Evolutionary conservation across 2,329 filamentous ascomycete genomes (phyloP), one percentile per base, ranked within the genome.

Genomic region (Coleophoma cylindrospora): DNA sequence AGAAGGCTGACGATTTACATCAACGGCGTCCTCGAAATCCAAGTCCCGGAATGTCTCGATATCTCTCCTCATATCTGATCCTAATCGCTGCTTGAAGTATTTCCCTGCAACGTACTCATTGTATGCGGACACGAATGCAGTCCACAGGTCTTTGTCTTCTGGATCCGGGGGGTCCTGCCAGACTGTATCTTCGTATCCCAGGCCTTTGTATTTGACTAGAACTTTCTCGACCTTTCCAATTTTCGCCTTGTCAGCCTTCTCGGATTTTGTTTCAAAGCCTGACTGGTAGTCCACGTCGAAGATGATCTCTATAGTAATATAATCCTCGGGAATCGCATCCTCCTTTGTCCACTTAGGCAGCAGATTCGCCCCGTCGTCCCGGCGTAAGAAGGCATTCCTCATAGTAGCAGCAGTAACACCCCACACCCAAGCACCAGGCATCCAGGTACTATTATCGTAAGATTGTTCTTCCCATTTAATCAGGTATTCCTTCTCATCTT

Each of bases 401-500:
- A 88, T 95, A 0, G 66, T 51, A 3, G 69, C 60, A 12, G 77
- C 70, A 14, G 81, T 79, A 10, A 86, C 75, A 6, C 91, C 90
- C 74, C 81, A 92, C 1, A 95, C 79, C 94, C 94, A 99, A 14
- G 86, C 77, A 12, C 92, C 94, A 10, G 90, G 83, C 77, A 90
- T 87, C 94, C 95, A 99, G 7, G 75, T 76, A 48, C 88, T 89
- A 56, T 89, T 85, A 55, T 84, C 86, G 62, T 96, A 95, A 0
- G 92, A 96, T 50, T 81, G 76, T 0, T 76, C 74, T 41, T 87
- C 83, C 89, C 91, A 97, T 64, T 94, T 96, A 59, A 99, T 72
- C 2, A 99, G 78, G 62, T 97, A 99, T 58, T 96, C 90, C 57
- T 91, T 91, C n/a, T 87, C 76, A 49, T 90, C 86, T 61, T 94